These are phyloP conservation scores for Microsporum canis DNA, from an alignment of 2,329 filamentous ascomycete genomes.

Conservation along the genomic window DNA sequence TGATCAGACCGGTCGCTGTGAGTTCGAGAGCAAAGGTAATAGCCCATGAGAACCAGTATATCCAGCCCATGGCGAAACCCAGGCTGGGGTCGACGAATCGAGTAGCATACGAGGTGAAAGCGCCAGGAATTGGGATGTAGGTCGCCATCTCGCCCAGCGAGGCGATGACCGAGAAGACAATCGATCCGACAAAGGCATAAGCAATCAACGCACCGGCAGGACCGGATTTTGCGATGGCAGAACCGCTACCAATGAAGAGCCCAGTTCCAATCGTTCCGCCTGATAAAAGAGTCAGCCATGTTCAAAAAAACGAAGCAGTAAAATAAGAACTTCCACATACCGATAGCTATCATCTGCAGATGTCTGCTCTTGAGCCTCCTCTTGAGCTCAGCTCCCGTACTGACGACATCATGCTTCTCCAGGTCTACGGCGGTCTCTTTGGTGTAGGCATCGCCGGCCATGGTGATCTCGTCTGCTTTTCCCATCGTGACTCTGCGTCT, in stretches of 20 bases:
- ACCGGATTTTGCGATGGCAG: conserved; percentile 51
- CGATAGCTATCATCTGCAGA: conserved; percentile 97
- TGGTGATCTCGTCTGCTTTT: background rate
- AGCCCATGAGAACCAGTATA: conserved; percentile 71
- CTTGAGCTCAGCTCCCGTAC: conserved; percentile 50
- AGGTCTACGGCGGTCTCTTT: conserved; percentile 16
- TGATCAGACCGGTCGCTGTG: conserved; percentile 60
- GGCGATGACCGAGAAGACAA: conserved; percentile 66
- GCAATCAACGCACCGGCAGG: conserved; percentile 57
- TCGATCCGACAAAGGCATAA: conserved; percentile 57
- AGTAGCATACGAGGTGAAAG: conserved; percentile 64
- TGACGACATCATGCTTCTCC: conserved; percentile 41
- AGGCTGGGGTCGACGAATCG: conserved; percentile 63
- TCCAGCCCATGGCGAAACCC: conserved; percentile 70
- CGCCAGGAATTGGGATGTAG: conserved; percentile 63
- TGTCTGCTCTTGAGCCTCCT: conserved; percentile 75
- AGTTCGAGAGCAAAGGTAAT: conserved; percentile 64
- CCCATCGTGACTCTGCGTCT: background rate
- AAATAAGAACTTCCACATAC: background rate
- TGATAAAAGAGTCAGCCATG: conserved; percentile 12
- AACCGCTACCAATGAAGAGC: conserved; percentile 58
- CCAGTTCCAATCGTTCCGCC: conserved; percentile 61
- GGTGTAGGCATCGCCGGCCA: background rate
- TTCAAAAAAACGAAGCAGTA: too few relatives aligned
- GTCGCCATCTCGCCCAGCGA: conserved; percentile 59